Conservation (phyloP, 2,329 filamentous ascomycete genomes). For the Cordyceps cicadae region DNA sequence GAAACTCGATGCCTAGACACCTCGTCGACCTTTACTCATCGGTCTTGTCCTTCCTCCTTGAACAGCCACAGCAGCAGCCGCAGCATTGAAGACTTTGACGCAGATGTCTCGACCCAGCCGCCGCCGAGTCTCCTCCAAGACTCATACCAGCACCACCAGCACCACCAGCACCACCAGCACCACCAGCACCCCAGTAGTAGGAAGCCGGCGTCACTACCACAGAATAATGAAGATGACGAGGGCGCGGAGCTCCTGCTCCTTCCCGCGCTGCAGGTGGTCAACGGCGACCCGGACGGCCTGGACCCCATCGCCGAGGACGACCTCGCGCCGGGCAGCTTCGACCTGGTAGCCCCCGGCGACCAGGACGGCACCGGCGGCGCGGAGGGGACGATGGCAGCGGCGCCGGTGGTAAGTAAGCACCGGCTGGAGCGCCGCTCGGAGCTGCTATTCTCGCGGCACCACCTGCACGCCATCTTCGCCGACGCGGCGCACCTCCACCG, state of each 20-base stretch:
- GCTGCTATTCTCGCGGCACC: slow-evolving; percentile 56
- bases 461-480: slow-evolving; percentile 57
- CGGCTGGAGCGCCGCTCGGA: slow-evolving; percentile 57
- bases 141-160: background rate
- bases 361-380: slow-evolving; percentile 3
- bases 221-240: background rate
- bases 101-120: background rate
- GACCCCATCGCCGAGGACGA: slow-evolving; percentile 29
- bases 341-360: slow-evolving; percentile 22
- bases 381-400: background rate
- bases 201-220: too few relatives aligned
- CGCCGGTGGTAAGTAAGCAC: slow-evolving; percentile 19
- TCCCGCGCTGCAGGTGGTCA: slow-evolving; percentile 17
- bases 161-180: background rate
- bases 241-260: background rate
- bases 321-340: slow-evolving; percentile 30
- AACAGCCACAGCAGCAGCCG: slow-evolving; percentile 3
- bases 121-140: background rate
- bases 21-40: background rate
- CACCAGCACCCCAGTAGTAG: too few relatives aligned
- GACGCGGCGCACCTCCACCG: slow-evolving; percentile 54
- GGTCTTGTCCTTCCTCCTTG: background rate
- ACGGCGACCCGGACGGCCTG: slow-evolving; percentile 20
- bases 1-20: background rate
- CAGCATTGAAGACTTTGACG: background rate